Evolutionary conservation across 148 eudicot species (phyloP).

Genomic region (Rhododendron vialii): DNA sequence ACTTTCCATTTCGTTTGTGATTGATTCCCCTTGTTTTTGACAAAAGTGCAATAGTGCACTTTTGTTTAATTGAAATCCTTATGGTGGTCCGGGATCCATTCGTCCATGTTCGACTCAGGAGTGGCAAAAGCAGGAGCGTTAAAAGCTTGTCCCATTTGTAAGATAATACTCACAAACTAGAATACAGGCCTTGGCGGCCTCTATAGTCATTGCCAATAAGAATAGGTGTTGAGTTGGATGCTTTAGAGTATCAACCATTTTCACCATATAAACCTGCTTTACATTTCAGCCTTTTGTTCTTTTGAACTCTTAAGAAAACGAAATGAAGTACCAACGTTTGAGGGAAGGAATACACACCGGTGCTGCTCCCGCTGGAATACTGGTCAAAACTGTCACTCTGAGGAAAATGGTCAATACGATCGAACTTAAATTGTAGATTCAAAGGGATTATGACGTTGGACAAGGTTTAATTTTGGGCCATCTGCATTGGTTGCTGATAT

Average conservation of each 20-base stretch:
- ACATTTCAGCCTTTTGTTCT: not conserved
- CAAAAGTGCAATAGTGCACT: not conserved
- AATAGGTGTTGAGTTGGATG: not conserved
- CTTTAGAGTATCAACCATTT: not conserved
- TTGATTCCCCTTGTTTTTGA: not conserved
- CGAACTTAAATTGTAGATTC: not conserved
- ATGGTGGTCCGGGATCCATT: not conserved
- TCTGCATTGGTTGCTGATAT: not conserved
- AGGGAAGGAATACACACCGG: not conserved
- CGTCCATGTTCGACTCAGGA: not conserved
- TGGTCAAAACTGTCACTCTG: not conserved
- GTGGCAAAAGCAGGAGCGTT: not conserved
- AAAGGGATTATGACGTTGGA: not conserved
- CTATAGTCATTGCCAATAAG: not conserved
- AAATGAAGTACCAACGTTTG: too few species aligned
- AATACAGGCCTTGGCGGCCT: not conserved
- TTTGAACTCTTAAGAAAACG: not conserved
- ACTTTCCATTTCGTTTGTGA: not conserved
- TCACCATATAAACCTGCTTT: not conserved
- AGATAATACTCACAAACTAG: not conserved
- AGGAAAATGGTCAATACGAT: not conserved
- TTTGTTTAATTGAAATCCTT: not conserved
- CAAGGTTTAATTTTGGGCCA: not conserved
- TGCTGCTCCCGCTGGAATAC: not conserved
- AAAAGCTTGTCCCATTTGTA: not conserved